Conservation (phyloP, 192 early-diverging fungal genomes). For the Coemansia aciculifera region DNA sequence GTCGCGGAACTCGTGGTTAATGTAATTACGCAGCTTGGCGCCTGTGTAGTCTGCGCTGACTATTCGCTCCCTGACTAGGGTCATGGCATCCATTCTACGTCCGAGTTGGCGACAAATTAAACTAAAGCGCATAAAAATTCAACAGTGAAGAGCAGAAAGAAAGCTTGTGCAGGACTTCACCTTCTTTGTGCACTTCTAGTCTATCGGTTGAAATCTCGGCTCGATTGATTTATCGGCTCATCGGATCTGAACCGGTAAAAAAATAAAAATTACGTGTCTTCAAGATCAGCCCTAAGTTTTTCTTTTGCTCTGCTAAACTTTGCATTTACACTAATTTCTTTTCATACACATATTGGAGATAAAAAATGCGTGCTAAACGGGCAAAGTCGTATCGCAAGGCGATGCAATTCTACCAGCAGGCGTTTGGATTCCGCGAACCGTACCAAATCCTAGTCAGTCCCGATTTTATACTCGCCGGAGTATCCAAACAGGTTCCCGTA, state of each 20-base stretch:
- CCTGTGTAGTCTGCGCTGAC: conserved; percentile 15
- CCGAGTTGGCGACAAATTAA: conserved; percentile 1
- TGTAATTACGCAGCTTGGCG: conserved; percentile 34
- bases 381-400: conserved; percentile 76
- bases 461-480: conserved; percentile 73
- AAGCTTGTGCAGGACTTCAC: not conserved
- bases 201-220: not conserved
- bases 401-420: conserved; percentile 78
- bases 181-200: not conserved
- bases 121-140: conserved; percentile 1
- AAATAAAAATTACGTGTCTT: not conserved
- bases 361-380: conserved; percentile 79
- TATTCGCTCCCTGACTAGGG: conserved; percentile 2
- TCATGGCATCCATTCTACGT: conserved; percentile 1
- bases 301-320: not conserved
- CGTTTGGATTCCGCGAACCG: conserved; percentile 88
- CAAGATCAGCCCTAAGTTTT: not conserved
- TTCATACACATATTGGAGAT: not conserved
- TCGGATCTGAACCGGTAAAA: not conserved
- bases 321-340: not conserved
- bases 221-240: not conserved
- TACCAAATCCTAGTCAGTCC: conserved; percentile 88
- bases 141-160: not conserved
- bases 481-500: conserved; percentile 65
- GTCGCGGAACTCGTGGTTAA: conserved; percentile 38